Conservation (phyloP, 768 basidiomycete genomes). For the Epithele typhae region DNA sequence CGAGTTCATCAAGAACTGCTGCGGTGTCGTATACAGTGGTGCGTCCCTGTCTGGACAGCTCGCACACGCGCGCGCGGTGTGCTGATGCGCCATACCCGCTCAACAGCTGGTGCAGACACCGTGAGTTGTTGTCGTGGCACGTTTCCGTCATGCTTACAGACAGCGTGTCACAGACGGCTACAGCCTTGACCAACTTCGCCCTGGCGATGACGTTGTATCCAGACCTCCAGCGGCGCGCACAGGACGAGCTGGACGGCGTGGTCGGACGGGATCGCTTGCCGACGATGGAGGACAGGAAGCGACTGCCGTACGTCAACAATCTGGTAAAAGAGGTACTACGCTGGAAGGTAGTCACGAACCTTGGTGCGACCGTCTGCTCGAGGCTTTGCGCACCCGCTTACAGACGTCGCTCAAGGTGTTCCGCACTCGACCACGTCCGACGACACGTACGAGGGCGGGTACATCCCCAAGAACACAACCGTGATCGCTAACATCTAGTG, state of each 20-base stretch:
- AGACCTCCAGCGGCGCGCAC: slow-evolving; percentile 10
- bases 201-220: slow-evolving; percentile 13
- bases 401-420: not conserved
- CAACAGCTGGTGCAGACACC: too few relatives aligned
- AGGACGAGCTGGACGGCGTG: slow-evolving; percentile 12
- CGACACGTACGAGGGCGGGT: slow-evolving; percentile 26
- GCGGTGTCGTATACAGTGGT: not conserved
- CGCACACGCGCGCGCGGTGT: too few relatives aligned
- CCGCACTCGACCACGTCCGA: slow-evolving; percentile 16
- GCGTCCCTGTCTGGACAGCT: not conserved
- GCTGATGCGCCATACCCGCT: too few relatives aligned
- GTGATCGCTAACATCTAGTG: slow-evolving; percentile 17
- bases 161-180: slow-evolving; percentile 31
- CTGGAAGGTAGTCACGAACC: slow-evolving; percentile 8
- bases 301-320: slow-evolving; percentile 7
- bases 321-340: slow-evolving; percentile 4
- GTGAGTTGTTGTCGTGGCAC: too few relatives aligned
- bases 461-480: slow-evolving; percentile 27
- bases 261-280: slow-evolving; percentile 14
- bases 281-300: slow-evolving; percentile 2
- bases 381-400: too few relatives aligned
- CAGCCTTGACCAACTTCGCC: slow-evolving; percentile 17
- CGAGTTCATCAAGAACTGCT: not conserved
- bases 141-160: too few relatives aligned
- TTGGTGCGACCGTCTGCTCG: slow-evolving; percentile 16